A percentile compares a stretch with the other conserved stretches of the same genome.
These are phyloP conservation scores for Galeopsis tetrahit DNA, from an alignment of 257 asterid genomes.

Conservation along the genomic window DNA sequence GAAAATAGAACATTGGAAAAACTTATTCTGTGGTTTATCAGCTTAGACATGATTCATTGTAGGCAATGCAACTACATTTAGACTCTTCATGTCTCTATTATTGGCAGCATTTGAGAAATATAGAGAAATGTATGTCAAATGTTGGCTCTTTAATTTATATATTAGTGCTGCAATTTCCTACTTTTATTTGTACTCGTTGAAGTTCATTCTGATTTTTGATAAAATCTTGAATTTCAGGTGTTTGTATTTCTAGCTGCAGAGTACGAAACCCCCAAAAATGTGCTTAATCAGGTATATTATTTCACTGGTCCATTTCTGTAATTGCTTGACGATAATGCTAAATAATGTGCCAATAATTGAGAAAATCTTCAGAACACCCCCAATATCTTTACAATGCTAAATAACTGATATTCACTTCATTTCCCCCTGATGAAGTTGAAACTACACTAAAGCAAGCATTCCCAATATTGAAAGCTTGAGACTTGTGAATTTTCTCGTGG, in stretches of 20 bases:
- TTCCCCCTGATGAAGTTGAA: not conserved
- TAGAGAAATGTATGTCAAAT: not conserved
- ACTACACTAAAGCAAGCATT: not conserved
- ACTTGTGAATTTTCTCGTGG: no score
- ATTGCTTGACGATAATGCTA: not conserved
- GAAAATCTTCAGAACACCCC: not conserved
- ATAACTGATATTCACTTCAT: not conserved
- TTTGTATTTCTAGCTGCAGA: slow-evolving; percentile 33
- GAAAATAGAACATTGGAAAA: not conserved
- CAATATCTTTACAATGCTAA: not conserved
- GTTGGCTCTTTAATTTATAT: not conserved
- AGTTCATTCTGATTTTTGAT: not conserved
- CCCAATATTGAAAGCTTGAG: not conserved
- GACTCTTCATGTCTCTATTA: not conserved
- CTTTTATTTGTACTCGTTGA: not conserved
- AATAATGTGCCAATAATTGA: not conserved
- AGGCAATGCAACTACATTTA: slow-evolving; percentile 15
- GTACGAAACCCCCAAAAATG: slow-evolving; percentile 28
- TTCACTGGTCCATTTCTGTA: not conserved
- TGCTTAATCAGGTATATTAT: slow-evolving; percentile 27
- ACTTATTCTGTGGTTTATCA: not conserved
- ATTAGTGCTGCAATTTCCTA: not conserved
- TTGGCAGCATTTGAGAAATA: slow-evolving; percentile 8
- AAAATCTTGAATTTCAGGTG: slow-evolving; percentile 18
- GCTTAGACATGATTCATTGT: not conserved